Percentiles rank a stretch among this genome's conserved stretches.
Conservation (phyloP, 2,329 filamentous ascomycete genomes). For the Ambrosiella cleistominuta region DNA sequence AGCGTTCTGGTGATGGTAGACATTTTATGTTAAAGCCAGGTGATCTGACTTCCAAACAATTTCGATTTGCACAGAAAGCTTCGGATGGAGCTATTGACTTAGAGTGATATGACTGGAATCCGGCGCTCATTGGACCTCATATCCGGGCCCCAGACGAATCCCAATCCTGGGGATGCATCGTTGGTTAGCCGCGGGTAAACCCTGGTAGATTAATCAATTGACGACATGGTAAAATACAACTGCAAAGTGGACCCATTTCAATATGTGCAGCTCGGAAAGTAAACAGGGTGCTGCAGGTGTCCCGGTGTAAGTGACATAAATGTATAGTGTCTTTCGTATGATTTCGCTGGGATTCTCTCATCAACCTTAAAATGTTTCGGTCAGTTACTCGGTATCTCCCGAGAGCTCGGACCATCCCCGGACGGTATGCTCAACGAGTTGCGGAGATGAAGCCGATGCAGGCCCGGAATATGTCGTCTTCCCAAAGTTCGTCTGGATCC, state of each 20-base stretch:
- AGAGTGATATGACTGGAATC: too few relatives aligned
- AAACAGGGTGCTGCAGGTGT: neutral
- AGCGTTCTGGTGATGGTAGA: conserved; percentile 79
- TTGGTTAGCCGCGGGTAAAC: neutral
- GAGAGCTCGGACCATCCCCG: too few relatives aligned
- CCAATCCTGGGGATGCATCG: neutral
- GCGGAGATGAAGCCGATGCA: neutral
- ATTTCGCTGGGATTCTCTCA: too few relatives aligned
- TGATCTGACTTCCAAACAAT: neutral
- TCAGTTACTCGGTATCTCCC: too few relatives aligned
- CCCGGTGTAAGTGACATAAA: too few relatives aligned
- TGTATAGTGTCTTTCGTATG: too few relatives aligned
- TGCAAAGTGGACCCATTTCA: neutral
- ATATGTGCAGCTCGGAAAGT: neutral
- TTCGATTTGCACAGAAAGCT: too few relatives aligned
- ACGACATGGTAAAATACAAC: neutral
- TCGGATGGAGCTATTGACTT: too few relatives aligned
- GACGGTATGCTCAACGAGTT: too few relatives aligned
- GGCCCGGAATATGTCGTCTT: conserved; percentile 6
- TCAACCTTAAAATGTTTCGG: too few relatives aligned
- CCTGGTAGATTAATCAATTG: neutral
- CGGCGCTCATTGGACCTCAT: too few relatives aligned
- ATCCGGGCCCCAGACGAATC: neutral
- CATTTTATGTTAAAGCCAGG: conserved; percentile 37
- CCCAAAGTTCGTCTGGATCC: neutral